Evolutionary conservation across 2,329 filamentous ascomycete species (phyloP).

Genomic region (Phaeosphaeria sp.): DNA sequence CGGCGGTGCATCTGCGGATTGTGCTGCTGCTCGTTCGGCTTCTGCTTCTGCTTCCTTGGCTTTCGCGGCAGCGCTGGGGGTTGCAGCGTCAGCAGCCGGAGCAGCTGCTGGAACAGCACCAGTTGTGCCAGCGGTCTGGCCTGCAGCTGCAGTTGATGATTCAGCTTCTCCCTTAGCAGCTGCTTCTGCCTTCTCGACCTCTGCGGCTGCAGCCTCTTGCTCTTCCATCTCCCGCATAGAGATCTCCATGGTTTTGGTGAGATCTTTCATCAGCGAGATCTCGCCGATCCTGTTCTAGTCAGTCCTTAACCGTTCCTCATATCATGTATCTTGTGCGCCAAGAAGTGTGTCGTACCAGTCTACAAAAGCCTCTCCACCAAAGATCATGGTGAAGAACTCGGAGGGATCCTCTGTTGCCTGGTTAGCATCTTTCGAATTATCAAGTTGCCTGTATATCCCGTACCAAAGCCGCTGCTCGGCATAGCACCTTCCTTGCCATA

Average conservation of each 20-base stretch:
- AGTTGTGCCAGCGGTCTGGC: slow-evolving; percentile 19
- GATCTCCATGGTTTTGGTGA: slow-evolving; percentile 98
- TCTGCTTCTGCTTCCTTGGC: slow-evolving; percentile 51
- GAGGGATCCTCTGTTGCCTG: slow-evolving; percentile 75
- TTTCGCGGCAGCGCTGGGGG: slow-evolving; percentile 48
- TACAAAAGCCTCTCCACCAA: slow-evolving; percentile 92
- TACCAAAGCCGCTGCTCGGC: slow-evolving; percentile 87
- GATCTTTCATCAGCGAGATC: slow-evolving; percentile 97
- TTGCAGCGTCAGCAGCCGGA: slow-evolving; percentile 13
- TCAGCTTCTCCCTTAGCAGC: slow-evolving; percentile 18
- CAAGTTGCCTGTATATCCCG: slow-evolving; percentile 16
- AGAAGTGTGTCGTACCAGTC: slow-evolving; percentile 66
- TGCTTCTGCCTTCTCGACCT: slow-evolving; percentile 39
- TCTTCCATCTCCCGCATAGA: slow-evolving; percentile 83
- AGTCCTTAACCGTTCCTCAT: slow-evolving; percentile 2
- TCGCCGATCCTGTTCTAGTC: slow-evolving; percentile 75
- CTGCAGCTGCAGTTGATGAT: slow-evolving; percentile 17
- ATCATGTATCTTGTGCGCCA: background rate
- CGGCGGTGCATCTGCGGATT: slow-evolving; percentile 41
- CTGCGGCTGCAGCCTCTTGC: slow-evolving; percentile 64
- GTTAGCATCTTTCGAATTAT: slow-evolving; percentile 25
- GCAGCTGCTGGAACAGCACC: slow-evolving; percentile 12
- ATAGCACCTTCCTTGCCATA: slow-evolving; percentile 95
- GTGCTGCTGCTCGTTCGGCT: slow-evolving; percentile 48
- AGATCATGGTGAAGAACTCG: slow-evolving; percentile 98